A percentile compares a stretch with the other conserved stretches of the same genome.
phyloP scores from a whole-genome alignment of 2,329 filamentous ascomycete genomes.

The Monilinia vaccinii-corymbosi region DNA sequence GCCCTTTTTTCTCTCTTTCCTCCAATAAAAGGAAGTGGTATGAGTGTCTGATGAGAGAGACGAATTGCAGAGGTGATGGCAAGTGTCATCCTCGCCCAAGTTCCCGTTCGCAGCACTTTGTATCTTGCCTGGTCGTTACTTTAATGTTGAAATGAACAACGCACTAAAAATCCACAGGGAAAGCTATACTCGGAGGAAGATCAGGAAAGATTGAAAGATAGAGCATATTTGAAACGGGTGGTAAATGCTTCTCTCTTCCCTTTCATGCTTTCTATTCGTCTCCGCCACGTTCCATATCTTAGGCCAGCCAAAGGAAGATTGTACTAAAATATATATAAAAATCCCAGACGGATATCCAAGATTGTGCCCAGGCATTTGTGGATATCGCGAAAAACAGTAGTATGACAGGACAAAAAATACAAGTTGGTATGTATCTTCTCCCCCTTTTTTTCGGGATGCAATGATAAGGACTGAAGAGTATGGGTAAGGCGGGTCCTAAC shows the following conservation, averaged over 20 bases:
- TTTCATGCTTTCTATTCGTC: neutral
- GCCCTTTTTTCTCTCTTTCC: neutral
- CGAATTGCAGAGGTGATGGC: neutral
- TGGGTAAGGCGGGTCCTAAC: neutral
- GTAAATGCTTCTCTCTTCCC: constrained; percentile 31
- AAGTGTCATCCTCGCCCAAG: neutral
- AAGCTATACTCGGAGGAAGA: constrained; percentile 42
- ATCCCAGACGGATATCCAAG: constrained; percentile 39
- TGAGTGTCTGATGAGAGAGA: neutral
- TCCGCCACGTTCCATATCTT: too few relatives aligned
- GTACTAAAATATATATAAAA: neutral
- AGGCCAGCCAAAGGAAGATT: neutral
- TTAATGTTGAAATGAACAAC: neutral
- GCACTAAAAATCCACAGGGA: constrained; percentile 30
- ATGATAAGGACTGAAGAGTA: neutral
- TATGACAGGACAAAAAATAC: constrained; percentile 29
- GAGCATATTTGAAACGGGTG: constrained; percentile 45
- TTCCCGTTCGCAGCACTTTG: neutral
- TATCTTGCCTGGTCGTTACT: neutral
- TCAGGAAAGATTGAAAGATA: constrained; percentile 40
- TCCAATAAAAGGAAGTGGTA: neutral
- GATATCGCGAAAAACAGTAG: constrained; percentile 41
- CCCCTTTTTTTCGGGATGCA: neutral
- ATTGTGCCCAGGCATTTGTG: constrained; percentile 46
- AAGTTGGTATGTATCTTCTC: constrained; percentile 23